Evolutionary conservation across 805 yeast species (phyloP), one percentile per base, ranked within the genome.

Genomic region (Tetrapisispora iriomotensis): DNA sequence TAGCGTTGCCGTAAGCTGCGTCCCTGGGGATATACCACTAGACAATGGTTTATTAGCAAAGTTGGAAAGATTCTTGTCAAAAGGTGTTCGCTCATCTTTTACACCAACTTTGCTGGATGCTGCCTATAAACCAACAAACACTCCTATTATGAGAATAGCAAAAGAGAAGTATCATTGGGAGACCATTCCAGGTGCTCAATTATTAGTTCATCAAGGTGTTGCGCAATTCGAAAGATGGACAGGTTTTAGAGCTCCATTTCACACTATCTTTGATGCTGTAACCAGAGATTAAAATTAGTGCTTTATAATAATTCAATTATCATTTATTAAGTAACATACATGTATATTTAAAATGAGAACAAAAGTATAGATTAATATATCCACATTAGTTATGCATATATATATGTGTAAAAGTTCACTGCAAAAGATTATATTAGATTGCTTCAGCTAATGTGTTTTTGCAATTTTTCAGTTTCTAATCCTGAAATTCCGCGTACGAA

Each of bases 191-290:
- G 99, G 99, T 10, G 77, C 82, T 26, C 85, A 87, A 53, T 83
- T 94, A 92, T 71, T 92, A 46, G 87, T 88, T 14, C 79, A 83
- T 62, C 98, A 92, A 64, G 99, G 96, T 35, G 79, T 83, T 36
- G 84, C 74, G 47, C 98, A 92, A 64, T 87, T 88, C 58, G 65
- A 71, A 45, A 62, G 75, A 41, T 90, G 94, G 80, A 84, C 82
- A 9, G 81, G 82, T 0, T 58, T 70, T 36, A 61, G 51, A 21
- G 79, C 88, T 3, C 85, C 87, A 17, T 81, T 75, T 60, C 60
- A 67, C 24, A 73, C 70, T 17, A 70, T 81, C 34, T 76, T 72
- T 48, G 66, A 72, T 15, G 86, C 84, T 23, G 90, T 82, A 37
- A 58, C 61, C 12, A 47, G 32, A 38, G 54, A 52, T 34, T 53